A percentile compares a stretch with the other conserved stretches of the same genome.
These are phyloP conservation scores for Eucalyptus camaldulensis DNA, from an alignment of 345 rosid species.

Conservation along the genomic window DNA sequence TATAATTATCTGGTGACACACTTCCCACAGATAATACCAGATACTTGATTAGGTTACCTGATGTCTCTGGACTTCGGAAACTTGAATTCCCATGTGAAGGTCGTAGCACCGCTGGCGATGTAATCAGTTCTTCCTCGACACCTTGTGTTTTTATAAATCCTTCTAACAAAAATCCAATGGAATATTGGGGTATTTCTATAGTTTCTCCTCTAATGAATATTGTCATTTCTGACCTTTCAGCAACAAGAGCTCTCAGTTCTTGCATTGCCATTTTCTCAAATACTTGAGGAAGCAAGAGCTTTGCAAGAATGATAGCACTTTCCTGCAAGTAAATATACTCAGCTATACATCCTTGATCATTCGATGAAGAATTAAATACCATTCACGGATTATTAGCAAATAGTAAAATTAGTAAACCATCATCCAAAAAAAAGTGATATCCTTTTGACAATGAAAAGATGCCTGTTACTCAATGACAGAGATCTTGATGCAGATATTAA, in stretches of 20 bases:
- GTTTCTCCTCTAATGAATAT: conserved; percentile 59
- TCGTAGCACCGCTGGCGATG: conserved; percentile 55
- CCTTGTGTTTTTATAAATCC: conserved; percentile 57
- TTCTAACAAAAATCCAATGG: conserved; percentile 67
- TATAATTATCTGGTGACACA: neutral
- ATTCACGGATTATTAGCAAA: neutral
- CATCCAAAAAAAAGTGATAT: neutral
- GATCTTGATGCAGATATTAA: neutral
- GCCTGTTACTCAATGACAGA: neutral
- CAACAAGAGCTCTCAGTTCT: conserved; percentile 65
- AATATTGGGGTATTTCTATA: conserved; percentile 46
- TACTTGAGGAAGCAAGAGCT: conserved; percentile 74
- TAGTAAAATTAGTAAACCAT: neutral
- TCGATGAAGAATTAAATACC: neutral
- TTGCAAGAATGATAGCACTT: conserved; percentile 71
- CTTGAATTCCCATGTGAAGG: conserved; percentile 36
- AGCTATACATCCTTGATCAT: neutral
- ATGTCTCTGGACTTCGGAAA: conserved; percentile 31
- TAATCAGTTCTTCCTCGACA: conserved; percentile 40
- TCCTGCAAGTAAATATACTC: conserved; percentile 35
- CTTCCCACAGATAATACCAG: neutral
- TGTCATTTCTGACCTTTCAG: conserved; percentile 49
- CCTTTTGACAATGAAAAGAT: neutral
- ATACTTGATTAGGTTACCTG: conserved; percentile 45
- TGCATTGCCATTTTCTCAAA: conserved; percentile 76